These are phyloP conservation scores for Wickerhamomyces xylosicus DNA, from an alignment of 805 yeast genomes.

Conservation along the genomic window DNA sequence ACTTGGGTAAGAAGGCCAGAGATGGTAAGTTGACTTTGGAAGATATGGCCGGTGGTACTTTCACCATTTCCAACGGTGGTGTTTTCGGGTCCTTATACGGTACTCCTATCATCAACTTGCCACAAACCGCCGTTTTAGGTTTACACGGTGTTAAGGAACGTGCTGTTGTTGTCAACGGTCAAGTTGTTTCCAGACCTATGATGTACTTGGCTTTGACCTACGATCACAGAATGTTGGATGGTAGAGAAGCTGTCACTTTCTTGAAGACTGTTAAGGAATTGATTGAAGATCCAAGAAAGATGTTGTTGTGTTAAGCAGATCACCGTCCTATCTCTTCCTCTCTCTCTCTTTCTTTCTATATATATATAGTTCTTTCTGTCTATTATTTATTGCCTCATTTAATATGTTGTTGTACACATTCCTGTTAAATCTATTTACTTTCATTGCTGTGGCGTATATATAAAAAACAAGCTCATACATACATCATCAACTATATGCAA, in stretches of 20 bases:
- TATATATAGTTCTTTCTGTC: too few relatives aligned
- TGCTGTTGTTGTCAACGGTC: slow-evolving; percentile 93
- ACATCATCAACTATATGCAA: too few relatives aligned
- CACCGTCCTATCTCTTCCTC: too few relatives aligned
- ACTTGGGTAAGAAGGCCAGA: slow-evolving; percentile 86
- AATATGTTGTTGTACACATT: too few relatives aligned
- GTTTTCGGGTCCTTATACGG: slow-evolving; percentile 97
- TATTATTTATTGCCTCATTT: too few relatives aligned
- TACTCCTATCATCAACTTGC: slow-evolving; percentile 96
- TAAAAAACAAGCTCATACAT: too few relatives aligned
- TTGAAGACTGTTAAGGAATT: slow-evolving; percentile 92
- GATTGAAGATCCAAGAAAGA: slow-evolving; percentile 98
- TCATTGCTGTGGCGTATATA: too few relatives aligned
- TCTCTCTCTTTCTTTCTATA: too few relatives aligned
- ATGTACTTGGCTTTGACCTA: slow-evolving; percentile 98
- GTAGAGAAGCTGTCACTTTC: slow-evolving; percentile 98
- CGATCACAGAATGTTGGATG: slow-evolving; percentile 96
- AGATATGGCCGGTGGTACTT: slow-evolving; percentile 99
- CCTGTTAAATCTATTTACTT: too few relatives aligned
- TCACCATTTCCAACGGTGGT: slow-evolving; percentile 98
- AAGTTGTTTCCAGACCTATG: slow-evolving; percentile 96
- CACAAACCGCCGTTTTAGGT: slow-evolving; percentile 97
- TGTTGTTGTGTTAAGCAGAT: slow-evolving; percentile 63
- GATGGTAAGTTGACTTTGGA: slow-evolving; percentile 93
- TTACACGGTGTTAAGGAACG: slow-evolving; percentile 96